A percentile compares a stretch with the other conserved stretches of the same genome.
Conservation (phyloP, 805 yeast species). For the Hanseniaspora osmophila region DNA sequence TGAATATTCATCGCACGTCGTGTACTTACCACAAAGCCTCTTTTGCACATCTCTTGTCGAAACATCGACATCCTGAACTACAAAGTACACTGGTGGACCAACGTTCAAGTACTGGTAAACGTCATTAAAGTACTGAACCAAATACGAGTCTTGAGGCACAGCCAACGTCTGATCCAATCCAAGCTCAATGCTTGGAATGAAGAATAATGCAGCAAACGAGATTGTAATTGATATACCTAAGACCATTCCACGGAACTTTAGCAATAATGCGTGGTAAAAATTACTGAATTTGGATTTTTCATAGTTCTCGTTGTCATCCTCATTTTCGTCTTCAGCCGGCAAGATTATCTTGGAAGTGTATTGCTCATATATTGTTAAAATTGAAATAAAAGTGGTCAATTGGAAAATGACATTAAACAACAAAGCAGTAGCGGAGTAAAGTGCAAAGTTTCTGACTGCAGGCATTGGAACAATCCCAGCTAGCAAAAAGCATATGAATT, state of each 20-base stretch:
- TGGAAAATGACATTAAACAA: conserved; percentile 64
- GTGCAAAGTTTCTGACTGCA: conserved; percentile 86
- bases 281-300: conserved; percentile 20
- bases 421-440: conserved; percentile 80
- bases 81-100: conserved; percentile 88
- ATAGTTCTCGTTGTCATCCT: too few species aligned
- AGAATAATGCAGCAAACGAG: conserved; percentile 53
- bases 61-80: conserved; percentile 53
- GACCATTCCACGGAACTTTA: conserved; percentile 34
- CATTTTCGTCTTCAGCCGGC: not conserved
- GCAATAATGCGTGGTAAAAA: conserved; percentile 46
- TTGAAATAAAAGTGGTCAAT: conserved; percentile 65
- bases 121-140: conserved; percentile 69
- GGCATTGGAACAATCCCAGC: conserved; percentile 87
- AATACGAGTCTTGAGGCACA: conserved; percentile 67
- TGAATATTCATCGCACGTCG: conserved; percentile 70
- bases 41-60: conserved; percentile 52
- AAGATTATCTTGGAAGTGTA: conserved; percentile 2
- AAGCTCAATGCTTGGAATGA: conserved; percentile 53
- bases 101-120: conserved; percentile 58
- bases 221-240: conserved; percentile 42
- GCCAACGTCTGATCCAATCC: conserved; percentile 89
- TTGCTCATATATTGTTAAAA: conserved; percentile 31
- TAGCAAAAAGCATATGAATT: conserved; percentile 61
- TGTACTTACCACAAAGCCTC: conserved; percentile 72